phyloP scores from a whole-genome alignment of 257 asterid species.

The Solanum pennellii region DNA sequence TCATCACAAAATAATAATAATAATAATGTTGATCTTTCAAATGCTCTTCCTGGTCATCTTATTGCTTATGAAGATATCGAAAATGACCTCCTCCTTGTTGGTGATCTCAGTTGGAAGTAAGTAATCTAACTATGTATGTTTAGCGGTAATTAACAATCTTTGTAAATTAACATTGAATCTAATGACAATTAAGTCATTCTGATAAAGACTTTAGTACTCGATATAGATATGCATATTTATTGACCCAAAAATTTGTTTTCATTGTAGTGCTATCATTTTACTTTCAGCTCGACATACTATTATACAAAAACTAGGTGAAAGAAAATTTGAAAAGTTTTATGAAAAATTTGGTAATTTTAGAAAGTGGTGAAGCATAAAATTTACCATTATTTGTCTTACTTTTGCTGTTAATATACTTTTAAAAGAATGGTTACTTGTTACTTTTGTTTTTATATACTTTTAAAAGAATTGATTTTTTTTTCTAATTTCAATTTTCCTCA shows the following conservation, averaged over 20 bases:
- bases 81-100: constrained; percentile 74
- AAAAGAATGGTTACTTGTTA: background rate
- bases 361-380: background rate
- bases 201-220: background rate
- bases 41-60: constrained; percentile 65
- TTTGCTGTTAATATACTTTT: no score
- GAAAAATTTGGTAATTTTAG: background rate
- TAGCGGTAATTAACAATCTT: background rate
- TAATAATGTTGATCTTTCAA: constrained; percentile 39
- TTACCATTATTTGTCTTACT: background rate
- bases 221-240: background rate
- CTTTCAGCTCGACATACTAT: background rate
- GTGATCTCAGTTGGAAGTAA: constrained; percentile 83
- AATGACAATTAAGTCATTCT: no score
- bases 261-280: background rate
- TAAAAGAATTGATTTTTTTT: background rate
- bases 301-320: background rate
- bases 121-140: background rate
- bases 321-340: background rate
- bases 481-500: no score
- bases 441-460: no score
- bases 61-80: constrained; percentile 81
- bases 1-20: background rate
- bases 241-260: background rate
- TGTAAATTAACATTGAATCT: background rate